phyloP scores from a whole-genome alignment of 23 red algal species.

The Chondrus crispus region DNA sequence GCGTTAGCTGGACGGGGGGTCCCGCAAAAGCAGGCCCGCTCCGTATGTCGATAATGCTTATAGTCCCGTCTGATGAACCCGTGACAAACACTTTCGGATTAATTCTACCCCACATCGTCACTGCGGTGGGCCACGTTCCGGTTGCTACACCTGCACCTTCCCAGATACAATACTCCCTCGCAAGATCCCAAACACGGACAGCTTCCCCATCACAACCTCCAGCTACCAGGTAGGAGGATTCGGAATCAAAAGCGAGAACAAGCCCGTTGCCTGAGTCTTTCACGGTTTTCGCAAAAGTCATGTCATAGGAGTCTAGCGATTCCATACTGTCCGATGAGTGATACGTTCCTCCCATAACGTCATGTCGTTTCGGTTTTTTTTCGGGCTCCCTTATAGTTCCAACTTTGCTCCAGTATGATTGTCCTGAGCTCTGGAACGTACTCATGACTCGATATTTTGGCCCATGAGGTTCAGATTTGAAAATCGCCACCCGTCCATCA shows the following conservation, averaged over 20 bases:
- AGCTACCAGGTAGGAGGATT: slow-evolving; percentile 49
- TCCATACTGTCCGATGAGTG: neutral
- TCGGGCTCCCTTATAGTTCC: slow-evolving; percentile 3
- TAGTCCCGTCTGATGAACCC: slow-evolving; percentile 42
- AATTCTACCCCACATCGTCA: slow-evolving; percentile 28
- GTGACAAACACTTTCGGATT: slow-evolving; percentile 18
- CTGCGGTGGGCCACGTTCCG: slow-evolving; percentile 37
- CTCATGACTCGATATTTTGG: slow-evolving; percentile 44
- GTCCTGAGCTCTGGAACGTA: slow-evolving; percentile 51
- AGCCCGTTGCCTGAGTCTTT: slow-evolving; percentile 53
- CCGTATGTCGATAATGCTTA: slow-evolving; percentile 46
- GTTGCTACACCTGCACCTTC: neutral
- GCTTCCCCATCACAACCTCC: slow-evolving; percentile 55
- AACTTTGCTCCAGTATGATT: slow-evolving; percentile 37
- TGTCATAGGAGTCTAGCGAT: neutral
- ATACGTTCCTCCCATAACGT: neutral
- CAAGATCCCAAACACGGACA: slow-evolving; percentile 65
- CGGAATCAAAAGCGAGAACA: slow-evolving; percentile 18
- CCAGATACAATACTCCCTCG: slow-evolving; percentile 31
- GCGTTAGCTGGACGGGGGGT: neutral
- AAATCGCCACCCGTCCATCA: slow-evolving; percentile 54
- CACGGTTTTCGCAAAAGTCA: slow-evolving; percentile 9
- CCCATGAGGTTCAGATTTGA: slow-evolving; percentile 51
- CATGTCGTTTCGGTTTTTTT: neutral
- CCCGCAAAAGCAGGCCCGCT: neutral